Evolutionary conservation across 495 filamentous ascomycete species (phyloP), one percentile per base, ranked within the genome.

Genomic region (Tirmania nivea): DNA sequence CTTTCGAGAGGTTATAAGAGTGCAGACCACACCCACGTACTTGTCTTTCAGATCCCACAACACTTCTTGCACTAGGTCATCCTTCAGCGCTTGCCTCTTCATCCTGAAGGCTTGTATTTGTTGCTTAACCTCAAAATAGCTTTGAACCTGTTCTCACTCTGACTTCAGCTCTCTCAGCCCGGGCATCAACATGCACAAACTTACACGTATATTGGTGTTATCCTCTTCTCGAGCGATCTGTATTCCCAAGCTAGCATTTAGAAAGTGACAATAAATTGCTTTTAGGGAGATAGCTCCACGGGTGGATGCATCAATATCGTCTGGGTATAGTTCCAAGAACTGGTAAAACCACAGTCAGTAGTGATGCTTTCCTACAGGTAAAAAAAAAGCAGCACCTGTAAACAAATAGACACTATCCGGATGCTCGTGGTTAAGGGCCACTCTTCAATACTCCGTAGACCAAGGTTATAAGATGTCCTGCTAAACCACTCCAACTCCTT

Each of bases 401-500:
- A 69, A 59, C 80, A 85, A 19, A 70, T 67, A 10, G 67, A 62
- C 3, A 89, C 63, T 48, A 92, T 72, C 25, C 73, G 66, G 31
- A 79, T 53, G 0, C 75, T 69, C 47, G 68, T 65, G 8, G 67
- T 63, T 7, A 77, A 70, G 16, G 72, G 60, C 71, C 81, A 78
- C 11, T 57, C 64, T 0, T 69, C 69, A 35, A 76, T 75, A 39
- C 75, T 68, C 57, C 78, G 77, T 2, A 88, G 62, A 0, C 78
- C 75, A 21, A 85, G 63, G 57, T 88, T 86, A 65, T 90, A 93
- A 8, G 77, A 75, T 57, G 80, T 86, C 52, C 77, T 75, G 49
- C 77, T 78, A 65, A 92, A 85, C 85, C 86, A 90, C 61, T 89
- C 73, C 2, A 89, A 69, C 55, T 92, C 84, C 25, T 67, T 66